phyloP scores from a whole-genome alignment of 768 basidiomycete genomes.

The Podaxis rugospora region DNA sequence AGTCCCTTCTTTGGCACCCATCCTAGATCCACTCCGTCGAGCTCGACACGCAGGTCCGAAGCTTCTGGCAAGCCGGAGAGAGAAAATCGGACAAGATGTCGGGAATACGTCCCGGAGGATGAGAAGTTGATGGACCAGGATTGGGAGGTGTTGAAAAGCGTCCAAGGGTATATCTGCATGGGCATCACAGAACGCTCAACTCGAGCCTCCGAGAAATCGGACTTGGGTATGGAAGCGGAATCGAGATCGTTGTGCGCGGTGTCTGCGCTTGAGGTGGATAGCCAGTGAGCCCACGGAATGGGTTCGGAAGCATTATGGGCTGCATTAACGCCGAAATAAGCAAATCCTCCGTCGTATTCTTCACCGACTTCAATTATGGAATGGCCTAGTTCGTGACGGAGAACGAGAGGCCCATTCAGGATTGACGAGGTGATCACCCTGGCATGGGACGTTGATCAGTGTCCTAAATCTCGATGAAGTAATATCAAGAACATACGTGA shows the following conservation, averaged over 20 bases:
- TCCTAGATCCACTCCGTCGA: conserved; percentile 56
- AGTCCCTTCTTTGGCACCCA: conserved; percentile 57
- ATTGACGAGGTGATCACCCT: conserved; percentile 75
- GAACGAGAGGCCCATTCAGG: conserved; percentile 68
- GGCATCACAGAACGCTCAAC: conserved; percentile 73
- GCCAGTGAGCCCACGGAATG: conserved; percentile 72
- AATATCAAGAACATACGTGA: conserved; percentile 49
- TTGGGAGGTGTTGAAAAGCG: conserved; percentile 53
- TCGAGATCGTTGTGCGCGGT: not conserved
- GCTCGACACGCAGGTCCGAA: conserved; percentile 47
- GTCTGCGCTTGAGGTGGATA: conserved; percentile 31
- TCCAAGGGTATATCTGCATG: conserved; percentile 74
- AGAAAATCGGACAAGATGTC: conserved; percentile 65
- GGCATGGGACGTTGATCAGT: not conserved
- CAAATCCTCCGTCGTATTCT: conserved; percentile 78
- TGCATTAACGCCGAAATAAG: conserved; percentile 69
- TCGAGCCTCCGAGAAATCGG: conserved; percentile 22
- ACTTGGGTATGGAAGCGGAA: not conserved
- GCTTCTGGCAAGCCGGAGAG: conserved; percentile 61
- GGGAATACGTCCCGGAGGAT: conserved; percentile 60
- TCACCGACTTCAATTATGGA: conserved; percentile 77
- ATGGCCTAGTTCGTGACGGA: conserved; percentile 79
- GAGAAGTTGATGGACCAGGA: conserved; percentile 59
- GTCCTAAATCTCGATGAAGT: not conserved
- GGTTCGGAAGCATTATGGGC: conserved; percentile 35